These are phyloP conservation scores for Bidens hawaiensis DNA, from an alignment of 140 eudicot species.

Conservation along the genomic window DNA sequence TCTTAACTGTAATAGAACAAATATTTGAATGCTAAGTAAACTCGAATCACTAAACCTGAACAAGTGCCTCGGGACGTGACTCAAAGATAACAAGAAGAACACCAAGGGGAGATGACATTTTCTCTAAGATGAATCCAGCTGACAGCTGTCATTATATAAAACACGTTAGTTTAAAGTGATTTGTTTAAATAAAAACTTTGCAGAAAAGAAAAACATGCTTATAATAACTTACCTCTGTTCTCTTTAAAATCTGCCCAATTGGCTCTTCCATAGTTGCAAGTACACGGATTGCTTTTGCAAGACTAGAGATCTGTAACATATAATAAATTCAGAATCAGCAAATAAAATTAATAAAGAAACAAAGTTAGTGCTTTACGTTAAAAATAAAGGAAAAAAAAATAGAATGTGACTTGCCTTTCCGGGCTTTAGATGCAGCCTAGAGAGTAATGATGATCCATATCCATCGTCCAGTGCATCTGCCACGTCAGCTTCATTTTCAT, in stretches of 20 bases:
- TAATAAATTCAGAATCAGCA: background rate
- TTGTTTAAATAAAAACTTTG: background rate
- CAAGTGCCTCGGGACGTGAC: constrained; percentile 98
- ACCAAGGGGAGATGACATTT: constrained; percentile 87
- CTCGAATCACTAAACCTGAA: constrained; percentile 55
- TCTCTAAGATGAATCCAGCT: constrained; percentile 80
- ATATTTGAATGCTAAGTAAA: constrained; percentile 4
- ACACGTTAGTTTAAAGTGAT: background rate
- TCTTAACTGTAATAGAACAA: background rate
- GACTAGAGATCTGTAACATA: constrained; percentile 55
- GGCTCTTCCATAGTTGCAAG: constrained; percentile 99
- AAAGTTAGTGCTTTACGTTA: background rate
- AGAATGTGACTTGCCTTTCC: constrained; percentile 59
- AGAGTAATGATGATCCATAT: constrained; percentile 67
- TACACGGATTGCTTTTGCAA: constrained; percentile 88
- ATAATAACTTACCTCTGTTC: constrained; percentile 69
- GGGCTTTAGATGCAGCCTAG: constrained; percentile 73
- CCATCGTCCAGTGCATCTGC: constrained; percentile 68
- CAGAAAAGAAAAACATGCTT: background rate
- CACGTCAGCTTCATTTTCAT: constrained; percentile 87
- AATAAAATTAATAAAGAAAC: background rate
- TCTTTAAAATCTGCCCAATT: constrained; percentile 68
- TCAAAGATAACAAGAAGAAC: constrained; percentile 93
- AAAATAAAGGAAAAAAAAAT: constrained; percentile 10
- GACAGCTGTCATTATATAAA: constrained; percentile 61